Evolutionary conservation across 208 protist species (phyloP).

Genomic region (Hexamita inflata): DNA sequence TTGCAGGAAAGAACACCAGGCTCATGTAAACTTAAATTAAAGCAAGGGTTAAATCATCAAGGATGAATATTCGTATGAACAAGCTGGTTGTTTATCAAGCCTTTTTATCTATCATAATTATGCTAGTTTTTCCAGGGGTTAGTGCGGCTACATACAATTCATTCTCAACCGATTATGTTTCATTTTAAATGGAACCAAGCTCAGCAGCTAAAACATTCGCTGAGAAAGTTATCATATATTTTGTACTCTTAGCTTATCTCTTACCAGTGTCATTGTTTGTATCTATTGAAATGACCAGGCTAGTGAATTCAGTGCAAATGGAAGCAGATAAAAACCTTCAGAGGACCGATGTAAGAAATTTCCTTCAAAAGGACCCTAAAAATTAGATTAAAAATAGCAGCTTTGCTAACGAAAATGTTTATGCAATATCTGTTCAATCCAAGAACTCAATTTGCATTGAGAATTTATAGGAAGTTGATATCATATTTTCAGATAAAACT

Average conservation of each 20-base stretch:
- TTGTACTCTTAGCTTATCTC: neutral
- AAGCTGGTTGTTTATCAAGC: neutral
- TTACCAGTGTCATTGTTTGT: constrained; percentile 20
- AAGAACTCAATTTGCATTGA: constrained; percentile 49
- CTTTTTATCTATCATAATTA: neutral
- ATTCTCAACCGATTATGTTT: no score
- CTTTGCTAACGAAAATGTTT: neutral
- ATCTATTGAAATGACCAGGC: neutral
- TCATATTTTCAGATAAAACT: constrained; percentile 91
- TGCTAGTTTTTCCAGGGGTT: neutral
- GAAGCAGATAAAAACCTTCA: neutral
- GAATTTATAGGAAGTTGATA: constrained; percentile 83
- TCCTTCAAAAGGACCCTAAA: neutral
- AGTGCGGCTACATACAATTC: no score
- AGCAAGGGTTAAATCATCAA: neutral
- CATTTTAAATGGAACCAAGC: no score
- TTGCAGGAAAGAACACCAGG: neutral
- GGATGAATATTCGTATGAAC: neutral
- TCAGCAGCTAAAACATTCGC: no score
- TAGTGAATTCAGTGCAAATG: neutral
- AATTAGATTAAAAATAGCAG: no score
- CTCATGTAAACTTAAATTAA: neutral
- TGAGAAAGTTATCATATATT: neutral
- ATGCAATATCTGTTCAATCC: neutral
- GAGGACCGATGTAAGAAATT: neutral